Percentiles rank a stretch among this genome's conserved stretches.
Conservation (phyloP, 805 yeast species). For the Saccharomycopsis synnaedendra region DNA sequence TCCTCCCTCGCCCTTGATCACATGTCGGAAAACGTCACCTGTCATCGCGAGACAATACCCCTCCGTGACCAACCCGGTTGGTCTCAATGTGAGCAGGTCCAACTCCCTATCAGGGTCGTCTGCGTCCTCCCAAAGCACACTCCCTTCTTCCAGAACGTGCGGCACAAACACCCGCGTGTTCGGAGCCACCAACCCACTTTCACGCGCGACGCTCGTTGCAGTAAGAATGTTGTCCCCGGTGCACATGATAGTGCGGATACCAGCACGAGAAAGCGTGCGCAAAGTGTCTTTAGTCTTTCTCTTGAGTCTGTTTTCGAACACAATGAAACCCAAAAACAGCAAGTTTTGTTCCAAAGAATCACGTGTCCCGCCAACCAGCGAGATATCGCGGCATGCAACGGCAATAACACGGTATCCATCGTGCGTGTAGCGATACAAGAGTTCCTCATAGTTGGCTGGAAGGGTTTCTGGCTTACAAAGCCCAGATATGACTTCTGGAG, state of each 20-base stretch:
- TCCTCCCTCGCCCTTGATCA: slow-evolving; percentile 41
- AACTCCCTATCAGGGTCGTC: slow-evolving; percentile 43
- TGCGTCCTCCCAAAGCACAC: slow-evolving; percentile 58
- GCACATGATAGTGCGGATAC: slow-evolving; percentile 84
- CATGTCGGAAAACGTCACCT: slow-evolving; percentile 80
- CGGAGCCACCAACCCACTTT: slow-evolving; percentile 51
- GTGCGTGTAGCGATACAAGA: slow-evolving; percentile 79
- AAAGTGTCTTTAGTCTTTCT: slow-evolving; percentile 53
- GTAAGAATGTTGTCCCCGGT: slow-evolving; percentile 95
- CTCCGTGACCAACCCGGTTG: slow-evolving; percentile 23
- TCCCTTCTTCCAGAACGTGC: slow-evolving; percentile 25
- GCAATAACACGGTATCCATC: slow-evolving; percentile 94
- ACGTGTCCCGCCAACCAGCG: slow-evolving; percentile 27
- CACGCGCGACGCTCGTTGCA: slow-evolving; percentile 86
- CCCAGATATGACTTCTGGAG: slow-evolving; percentile 85
- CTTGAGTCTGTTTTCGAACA: slow-evolving; percentile 88
- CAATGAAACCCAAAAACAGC: slow-evolving; percentile 74
- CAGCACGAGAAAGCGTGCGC: slow-evolving; percentile 45
- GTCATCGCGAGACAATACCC: slow-evolving; percentile 62
- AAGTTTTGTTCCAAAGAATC: slow-evolving; percentile 59
- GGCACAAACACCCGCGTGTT: slow-evolving; percentile 52
- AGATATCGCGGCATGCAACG: slow-evolving; percentile 56
- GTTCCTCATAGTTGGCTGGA: slow-evolving; percentile 64
- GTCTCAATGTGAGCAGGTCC: slow-evolving; percentile 53
- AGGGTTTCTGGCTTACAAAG: slow-evolving; percentile 63